Evolutionary conservation across 2,329 filamentous ascomycete genomes (phyloP), one percentile per base, ranked within the genome.

Genomic region (Emericellopsis cladophorae): DNA sequence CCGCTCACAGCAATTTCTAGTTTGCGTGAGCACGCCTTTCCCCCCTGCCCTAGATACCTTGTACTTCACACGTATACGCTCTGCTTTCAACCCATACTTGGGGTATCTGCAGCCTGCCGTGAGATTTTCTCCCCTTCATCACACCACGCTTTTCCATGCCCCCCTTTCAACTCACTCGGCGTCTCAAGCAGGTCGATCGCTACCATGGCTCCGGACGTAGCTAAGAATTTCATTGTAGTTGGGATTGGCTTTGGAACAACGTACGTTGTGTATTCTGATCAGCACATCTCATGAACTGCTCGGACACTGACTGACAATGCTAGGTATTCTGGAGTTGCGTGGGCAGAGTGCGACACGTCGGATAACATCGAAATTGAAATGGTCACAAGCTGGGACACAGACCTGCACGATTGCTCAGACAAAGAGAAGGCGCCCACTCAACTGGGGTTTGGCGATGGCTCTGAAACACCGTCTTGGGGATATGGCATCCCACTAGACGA

Each of bases 211-310:
- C 16, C 36, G 10, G 9, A 37, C n/a, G 16, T 9, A 24, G 22
- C 12, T 16, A 15, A 22, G n/a, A 45, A 54, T 31, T 18, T 16
- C 0, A 49, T 67, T 2, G 46, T 65, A 15, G 46, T 68, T 3
- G 61, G 66, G 0, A 56, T 71, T 7, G 67, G 70, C 32, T 68
- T 70, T 36, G 66, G 66, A 1, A 70, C 67, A 0, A 70, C 66
- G 51, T 67, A 44, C 43, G 58, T 48, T 2, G 5, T 21, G 18
- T 5, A 21, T 21, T 21, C 18, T 3, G 18, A 21, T 21, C 18
- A 21, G 18, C 18, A 5, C 5, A 21, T 5, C 18, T 21, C 18
- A 5, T 4, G 18, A 21, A 21, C 18, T 21, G 18, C 3, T 15
- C 12, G 3, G 6, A 4, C 8, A 11, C 7, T 4, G 6, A 40